Conservation (phyloP, 2,329 filamentous ascomycete species). For the Herpomyces periplanetae region DNA sequence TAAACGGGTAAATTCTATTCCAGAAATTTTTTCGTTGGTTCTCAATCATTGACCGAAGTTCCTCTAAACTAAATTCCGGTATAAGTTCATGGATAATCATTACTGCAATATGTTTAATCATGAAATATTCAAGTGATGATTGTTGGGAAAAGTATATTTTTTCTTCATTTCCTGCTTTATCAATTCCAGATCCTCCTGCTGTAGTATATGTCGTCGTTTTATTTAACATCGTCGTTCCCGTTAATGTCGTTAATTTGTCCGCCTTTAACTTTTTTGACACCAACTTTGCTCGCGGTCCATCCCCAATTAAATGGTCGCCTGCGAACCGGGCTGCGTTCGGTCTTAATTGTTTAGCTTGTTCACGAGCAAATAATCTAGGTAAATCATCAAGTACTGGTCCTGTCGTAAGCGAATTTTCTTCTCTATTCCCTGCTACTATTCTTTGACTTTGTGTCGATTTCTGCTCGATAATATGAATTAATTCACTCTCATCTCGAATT, state of each 20-base stretch:
- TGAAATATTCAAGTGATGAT: conserved; percentile 81
- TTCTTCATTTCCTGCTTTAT: conserved; percentile 15
- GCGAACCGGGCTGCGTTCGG: conserved; percentile 39
- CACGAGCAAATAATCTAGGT: conserved; percentile 66
- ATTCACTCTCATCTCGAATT: no score
- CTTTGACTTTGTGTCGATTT: conserved; percentile 24
- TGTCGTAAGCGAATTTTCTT: conserved; percentile 67
- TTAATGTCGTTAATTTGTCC: conserved; percentile 7
- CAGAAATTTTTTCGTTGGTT: conserved; percentile 76
- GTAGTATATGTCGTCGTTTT: conserved; percentile 12
- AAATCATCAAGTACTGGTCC: conserved; percentile 95
- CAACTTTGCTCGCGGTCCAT: conserved; percentile 20
- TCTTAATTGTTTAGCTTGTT: conserved; percentile 65
- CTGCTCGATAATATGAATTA: no score
- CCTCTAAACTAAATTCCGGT: conserved; percentile 73
- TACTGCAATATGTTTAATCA: conserved; percentile 73
- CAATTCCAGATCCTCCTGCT: conserved; percentile 9
- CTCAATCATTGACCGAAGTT: conserved; percentile 66
- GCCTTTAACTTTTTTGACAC: no score
- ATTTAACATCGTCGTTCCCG: conserved; percentile 10
- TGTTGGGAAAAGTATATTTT: conserved; percentile 87
- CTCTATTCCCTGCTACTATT: conserved; percentile 55
- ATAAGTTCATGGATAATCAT: conserved; percentile 75
- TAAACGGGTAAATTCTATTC: conserved; percentile 93
- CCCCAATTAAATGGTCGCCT: conserved; percentile 22